phyloP scores from a whole-genome alignment of 306 rosid species.

The Ceratonia siliqua region DNA sequence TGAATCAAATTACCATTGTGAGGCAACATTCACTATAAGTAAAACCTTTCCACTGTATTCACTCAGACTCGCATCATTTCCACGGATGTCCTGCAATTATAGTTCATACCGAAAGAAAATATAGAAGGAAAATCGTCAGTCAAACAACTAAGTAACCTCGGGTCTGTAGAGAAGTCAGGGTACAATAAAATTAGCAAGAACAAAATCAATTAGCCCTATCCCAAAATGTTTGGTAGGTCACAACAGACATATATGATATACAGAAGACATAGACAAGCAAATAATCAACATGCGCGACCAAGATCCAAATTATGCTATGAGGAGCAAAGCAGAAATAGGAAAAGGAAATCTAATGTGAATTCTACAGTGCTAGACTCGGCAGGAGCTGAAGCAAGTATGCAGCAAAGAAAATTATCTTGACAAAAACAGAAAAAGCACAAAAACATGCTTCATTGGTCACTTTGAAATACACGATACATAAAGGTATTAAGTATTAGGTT shows the following conservation, averaged over 20 bases:
- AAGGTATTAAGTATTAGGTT: neutral
- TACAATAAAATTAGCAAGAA: neutral
- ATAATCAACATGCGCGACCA: neutral
- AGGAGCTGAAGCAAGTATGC: neutral
- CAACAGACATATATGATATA: neutral
- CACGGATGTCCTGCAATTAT: slow-evolving; percentile 69
- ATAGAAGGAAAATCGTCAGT: neutral
- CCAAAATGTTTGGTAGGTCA: neutral
- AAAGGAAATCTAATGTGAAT: neutral
- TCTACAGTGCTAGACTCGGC: neutral
- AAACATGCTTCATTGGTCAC: neutral
- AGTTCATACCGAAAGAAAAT: slow-evolving; percentile 26
- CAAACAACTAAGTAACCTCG: neutral
- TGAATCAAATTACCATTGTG: slow-evolving; percentile 61
- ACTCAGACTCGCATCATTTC: slow-evolving; percentile 71
- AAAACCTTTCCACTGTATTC: slow-evolving; percentile 75
- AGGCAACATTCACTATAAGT: slow-evolving; percentile 85
- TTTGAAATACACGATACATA: neutral
- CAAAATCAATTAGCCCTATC: slow-evolving; percentile 12
- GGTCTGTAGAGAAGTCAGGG: neutral
- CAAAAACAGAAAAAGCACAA: neutral
- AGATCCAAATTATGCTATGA: neutral
- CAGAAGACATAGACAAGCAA: neutral
- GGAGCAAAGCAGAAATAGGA: neutral
- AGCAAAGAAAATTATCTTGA: neutral